Evolutionary conservation across 768 basidiomycete genomes (phyloP).

Genomic region (Termitomyces titanicus): DNA sequence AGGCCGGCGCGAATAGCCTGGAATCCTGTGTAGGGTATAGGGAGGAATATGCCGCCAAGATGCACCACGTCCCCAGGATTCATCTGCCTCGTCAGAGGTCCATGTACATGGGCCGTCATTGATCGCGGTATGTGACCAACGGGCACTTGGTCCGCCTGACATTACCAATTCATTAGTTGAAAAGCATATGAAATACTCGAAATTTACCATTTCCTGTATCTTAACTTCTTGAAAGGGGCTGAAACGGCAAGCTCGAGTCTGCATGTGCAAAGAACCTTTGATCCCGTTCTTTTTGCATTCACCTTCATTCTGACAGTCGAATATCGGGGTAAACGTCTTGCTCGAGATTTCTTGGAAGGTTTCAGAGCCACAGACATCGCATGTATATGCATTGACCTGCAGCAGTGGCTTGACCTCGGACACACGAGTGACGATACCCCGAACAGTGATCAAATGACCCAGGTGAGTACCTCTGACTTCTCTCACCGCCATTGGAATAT

Average conservation of each 20-base stretch:
- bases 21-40: constrained; percentile 96
- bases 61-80: constrained; percentile 96
- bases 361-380: constrained; percentile 96
- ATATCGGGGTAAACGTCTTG: constrained; percentile 86
- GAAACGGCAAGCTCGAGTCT: constrained; percentile 95
- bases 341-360: constrained; percentile 96
- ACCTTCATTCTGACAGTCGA: constrained; percentile 82
- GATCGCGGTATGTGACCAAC: constrained; percentile 98
- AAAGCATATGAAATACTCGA: background rate
- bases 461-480: constrained; percentile 83
- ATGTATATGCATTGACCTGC: constrained; percentile 96
- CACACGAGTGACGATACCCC: constrained; percentile 97
- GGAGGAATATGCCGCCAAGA: constrained; percentile 95
- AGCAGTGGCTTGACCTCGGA: constrained; percentile 98
- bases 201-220: constrained; percentile 93
- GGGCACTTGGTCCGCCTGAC: constrained; percentile 97
- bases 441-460: constrained; percentile 93
- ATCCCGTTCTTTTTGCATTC: constrained; percentile 86
- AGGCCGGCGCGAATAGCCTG: constrained; percentile 96
- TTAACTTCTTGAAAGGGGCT: constrained; percentile 98
- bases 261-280: constrained; percentile 94
- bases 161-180: constrained; percentile 1
- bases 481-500: constrained; percentile 82
- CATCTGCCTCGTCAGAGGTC: constrained; percentile 84
- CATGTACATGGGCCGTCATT: constrained; percentile 95